Evolutionary conservation across 108 stramenopile species (phyloP).

Genomic region (Conticribra guillardii): DNA sequence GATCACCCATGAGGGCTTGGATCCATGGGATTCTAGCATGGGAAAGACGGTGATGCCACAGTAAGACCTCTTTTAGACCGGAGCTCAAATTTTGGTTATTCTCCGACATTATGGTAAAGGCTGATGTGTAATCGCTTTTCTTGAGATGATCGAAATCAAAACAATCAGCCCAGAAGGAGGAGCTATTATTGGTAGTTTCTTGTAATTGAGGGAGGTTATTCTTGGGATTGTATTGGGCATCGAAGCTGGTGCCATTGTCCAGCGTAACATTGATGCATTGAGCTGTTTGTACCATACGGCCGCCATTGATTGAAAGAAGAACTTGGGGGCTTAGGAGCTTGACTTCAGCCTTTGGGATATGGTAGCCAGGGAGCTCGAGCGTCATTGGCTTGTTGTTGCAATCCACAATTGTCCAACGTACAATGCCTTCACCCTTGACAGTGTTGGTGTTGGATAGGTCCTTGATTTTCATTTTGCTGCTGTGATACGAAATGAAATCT

Average conservation of each 20-base stretch:
- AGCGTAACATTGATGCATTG: not conserved
- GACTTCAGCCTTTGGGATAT: conserved; percentile 25
- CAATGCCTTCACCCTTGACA: conserved; percentile 25
- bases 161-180: conserved; percentile 10
- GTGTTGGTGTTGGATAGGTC: conserved; percentile 20
- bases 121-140: not conserved
- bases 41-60: conserved; percentile 40
- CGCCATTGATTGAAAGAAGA: conserved; percentile 13
- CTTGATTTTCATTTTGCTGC: conserved; percentile 13
- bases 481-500: conserved; percentile 18
- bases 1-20: not conserved
- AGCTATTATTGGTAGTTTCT: not conserved
- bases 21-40: conserved; percentile 6
- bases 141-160: conserved; percentile 3
- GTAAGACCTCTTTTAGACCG: conserved; percentile 53
- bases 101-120: not conserved
- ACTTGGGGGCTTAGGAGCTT: conserved; percentile 36
- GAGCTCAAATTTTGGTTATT: conserved; percentile 49
- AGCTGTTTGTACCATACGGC: not conserved
- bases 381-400: not conserved
- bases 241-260: not conserved
- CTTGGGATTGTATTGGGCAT: not conserved
- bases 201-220: not conserved
- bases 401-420: conserved; percentile 15
- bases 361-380: conserved; percentile 18